Conservation (phyloP, 2,329 filamentous ascomycete species). For the Raffaelea deltoideospora region DNA sequence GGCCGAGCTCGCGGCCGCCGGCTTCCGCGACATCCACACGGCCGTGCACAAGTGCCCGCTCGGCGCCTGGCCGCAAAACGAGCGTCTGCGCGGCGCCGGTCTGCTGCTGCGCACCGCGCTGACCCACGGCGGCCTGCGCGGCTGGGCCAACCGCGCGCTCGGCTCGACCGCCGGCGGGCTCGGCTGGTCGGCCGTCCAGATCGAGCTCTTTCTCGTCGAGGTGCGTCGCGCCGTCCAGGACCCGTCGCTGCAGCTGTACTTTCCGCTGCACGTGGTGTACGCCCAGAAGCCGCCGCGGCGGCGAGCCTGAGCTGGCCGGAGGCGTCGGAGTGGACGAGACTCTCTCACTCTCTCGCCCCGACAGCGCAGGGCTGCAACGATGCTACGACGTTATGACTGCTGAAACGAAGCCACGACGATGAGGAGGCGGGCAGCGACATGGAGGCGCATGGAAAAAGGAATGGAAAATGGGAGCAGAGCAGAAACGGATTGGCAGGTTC, state of each 20-base stretch:
- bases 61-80: conserved; percentile 30
- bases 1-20: conserved; percentile 21
- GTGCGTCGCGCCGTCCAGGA: conserved; percentile 19
- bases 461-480: too few species aligned
- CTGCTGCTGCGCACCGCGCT: conserved; percentile 27
- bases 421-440: too few species aligned
- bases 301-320: too few species aligned
- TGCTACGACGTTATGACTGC: too few species aligned
- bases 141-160: conserved; percentile 15
- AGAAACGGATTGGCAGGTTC: too few species aligned
- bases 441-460: too few species aligned
- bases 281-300: conserved; percentile 20
- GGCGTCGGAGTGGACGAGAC: too few species aligned
- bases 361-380: too few species aligned
- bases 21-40: conserved; percentile 23
- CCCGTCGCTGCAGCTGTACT: conserved; percentile 14
- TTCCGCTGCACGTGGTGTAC: conserved; percentile 16
- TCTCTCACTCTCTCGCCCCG: too few species aligned
- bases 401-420: too few species aligned
- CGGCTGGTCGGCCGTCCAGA: conserved; percentile 19
- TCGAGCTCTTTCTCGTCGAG: conserved; percentile 21
- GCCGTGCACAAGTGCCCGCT: conserved; percentile 28
- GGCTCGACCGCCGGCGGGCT: conserved; percentile 13
- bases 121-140: conserved; percentile 19
- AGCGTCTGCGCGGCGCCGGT: conserved; percentile 27